phyloP scores from a whole-genome alignment of 1,284 basidiomycete species.

The Trichosporon faecale region DNA sequence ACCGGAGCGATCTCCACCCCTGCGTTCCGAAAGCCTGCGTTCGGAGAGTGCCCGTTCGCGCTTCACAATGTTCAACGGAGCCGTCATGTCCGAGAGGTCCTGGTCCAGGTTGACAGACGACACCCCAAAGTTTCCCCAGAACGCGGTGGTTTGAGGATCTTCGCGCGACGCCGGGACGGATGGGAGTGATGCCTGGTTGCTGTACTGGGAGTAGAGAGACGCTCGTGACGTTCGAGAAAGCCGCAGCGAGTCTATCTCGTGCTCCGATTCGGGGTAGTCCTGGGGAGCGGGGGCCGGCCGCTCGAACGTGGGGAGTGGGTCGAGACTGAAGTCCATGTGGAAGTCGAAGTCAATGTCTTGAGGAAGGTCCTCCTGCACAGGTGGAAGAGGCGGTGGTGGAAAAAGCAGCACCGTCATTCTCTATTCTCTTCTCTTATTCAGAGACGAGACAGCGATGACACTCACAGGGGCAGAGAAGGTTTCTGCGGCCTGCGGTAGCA shows the following conservation, averaged over 20 bases:
- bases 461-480: neutral
- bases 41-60: neutral
- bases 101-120: neutral
- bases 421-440: neutral
- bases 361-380: neutral
- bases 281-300: neutral
- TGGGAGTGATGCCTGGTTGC: neutral
- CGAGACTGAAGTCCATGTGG: slow-evolving; percentile 7
- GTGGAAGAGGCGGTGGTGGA: slow-evolving; percentile 3
- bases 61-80: neutral
- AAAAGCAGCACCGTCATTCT: neutral
- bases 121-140: neutral
- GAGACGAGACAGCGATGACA: neutral
- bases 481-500: neutral
- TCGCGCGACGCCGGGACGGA: neutral
- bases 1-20: neutral
- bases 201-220: neutral
- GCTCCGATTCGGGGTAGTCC: neutral
- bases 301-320: neutral
- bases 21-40: neutral
- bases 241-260: neutral
- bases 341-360: slow-evolving; percentile 9
- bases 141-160: neutral
- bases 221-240: neutral
- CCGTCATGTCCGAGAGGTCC: neutral